Conservation (phyloP, 148 eudicot genomes). For the Vaccinium macrocarpon region DNA sequence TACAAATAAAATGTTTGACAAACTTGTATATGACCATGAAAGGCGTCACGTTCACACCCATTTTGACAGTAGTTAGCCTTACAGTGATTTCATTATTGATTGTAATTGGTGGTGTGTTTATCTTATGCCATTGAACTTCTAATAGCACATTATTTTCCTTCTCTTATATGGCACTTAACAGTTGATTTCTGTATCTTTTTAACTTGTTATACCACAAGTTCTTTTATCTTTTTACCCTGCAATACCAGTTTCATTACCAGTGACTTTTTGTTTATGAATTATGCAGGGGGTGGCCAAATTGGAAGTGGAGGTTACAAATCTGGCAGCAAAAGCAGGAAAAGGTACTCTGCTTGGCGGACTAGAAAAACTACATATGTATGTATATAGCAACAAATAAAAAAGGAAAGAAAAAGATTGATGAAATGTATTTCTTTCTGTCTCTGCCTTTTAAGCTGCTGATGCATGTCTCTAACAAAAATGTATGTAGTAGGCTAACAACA, state of each 20-base stretch:
- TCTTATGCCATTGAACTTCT: neutral
- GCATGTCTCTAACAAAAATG: neutral
- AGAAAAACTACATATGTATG: neutral
- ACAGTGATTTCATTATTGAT: neutral
- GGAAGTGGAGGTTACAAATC: constrained; percentile 96
- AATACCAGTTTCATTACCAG: neutral
- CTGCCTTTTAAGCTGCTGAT: neutral
- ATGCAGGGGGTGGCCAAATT: constrained; percentile 78
- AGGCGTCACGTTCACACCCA: neutral
- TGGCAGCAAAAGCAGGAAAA: constrained; percentile 99
- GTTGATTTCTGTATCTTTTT: neutral
- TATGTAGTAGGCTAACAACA: neutral
- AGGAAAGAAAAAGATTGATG: neutral
- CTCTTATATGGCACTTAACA: neutral
- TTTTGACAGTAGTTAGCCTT: neutral
- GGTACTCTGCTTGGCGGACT: constrained; percentile 34
- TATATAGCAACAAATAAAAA: neutral
- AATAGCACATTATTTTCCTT: neutral
- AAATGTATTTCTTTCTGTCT: neutral
- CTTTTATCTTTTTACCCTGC: neutral
- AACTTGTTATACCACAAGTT: neutral
- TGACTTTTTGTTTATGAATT: neutral
- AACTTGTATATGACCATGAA: neutral
- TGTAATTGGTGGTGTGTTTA: neutral
- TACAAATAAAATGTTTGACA: neutral